Base-by-base conservation (phyloP, 202 grass and related monocot species). In the Alloteropsis angusta region DNA sequence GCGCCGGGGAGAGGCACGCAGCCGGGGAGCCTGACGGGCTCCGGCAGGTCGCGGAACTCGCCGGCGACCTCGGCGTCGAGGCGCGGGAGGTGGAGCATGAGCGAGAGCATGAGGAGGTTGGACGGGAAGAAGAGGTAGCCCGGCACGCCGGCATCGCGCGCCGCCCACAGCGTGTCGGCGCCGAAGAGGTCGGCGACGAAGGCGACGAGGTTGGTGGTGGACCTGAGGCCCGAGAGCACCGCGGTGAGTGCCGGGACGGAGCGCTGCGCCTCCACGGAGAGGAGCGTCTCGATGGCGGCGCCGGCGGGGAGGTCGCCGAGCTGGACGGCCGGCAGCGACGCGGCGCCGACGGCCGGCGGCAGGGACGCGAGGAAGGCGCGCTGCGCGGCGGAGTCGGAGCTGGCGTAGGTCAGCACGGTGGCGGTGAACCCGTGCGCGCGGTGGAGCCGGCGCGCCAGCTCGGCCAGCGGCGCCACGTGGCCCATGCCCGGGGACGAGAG, bases 111-210 rank as follows among this genome's bases (percentile, higher is more conserved):
- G 32, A 65, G 67, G 36, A 53, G 67, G 34, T 83, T 80, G 4
- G 82, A 79, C 45, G 87, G 62, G 80, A 89, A 82, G 72, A 89
- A 89, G 47, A 89, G 46, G 84, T 69, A 83, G n/a, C 64, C 63
- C 8, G 78, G 87, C 28, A 89, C 67, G 38, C 73, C 66, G 58
- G 64, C 37, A 35, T 64, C 67, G 35, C 71, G 56, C 26, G 87
- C 78, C 7, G 80, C 65, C n/a, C 37, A 73, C 12, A 89, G 71
- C 7, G 84, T 19, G 80, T 85, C 72, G 61, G 65, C 60, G 38
- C 76, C 36, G 73, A 88, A 88, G 32, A 85, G 81, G 63, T 88
- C 86, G 38, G 58, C 78, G 21, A 85, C 71, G 57, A 82, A 80
- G 23, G 87, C 87, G n/a, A 78, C 83, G 25, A 83, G 71, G 42